Percentiles rank a stretch among this genome's conserved stretches.
Conservation (phyloP, 768 basidiomycete species). For the Calocybe cyanea region DNA sequence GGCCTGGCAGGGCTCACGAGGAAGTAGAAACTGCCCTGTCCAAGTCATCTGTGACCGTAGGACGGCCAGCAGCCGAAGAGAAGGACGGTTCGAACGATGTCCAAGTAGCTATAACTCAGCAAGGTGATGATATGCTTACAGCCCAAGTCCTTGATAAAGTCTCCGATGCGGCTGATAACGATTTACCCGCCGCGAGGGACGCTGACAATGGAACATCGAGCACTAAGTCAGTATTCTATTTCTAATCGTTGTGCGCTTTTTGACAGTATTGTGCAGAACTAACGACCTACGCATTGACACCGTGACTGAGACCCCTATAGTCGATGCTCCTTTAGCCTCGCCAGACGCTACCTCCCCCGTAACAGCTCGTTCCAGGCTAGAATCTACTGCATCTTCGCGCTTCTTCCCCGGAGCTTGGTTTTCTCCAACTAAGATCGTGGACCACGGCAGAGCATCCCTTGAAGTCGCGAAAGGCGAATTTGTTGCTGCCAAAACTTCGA, state of each 20-base stretch:
- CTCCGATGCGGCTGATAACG: slow-evolving; percentile 5
- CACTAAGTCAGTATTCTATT: slow-evolving; percentile 7
- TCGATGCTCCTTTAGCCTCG: slow-evolving; percentile 6
- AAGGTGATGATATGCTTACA: too few species aligned
- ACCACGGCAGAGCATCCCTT: slow-evolving; percentile 42
- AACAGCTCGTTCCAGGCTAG: slow-evolving; percentile 36
- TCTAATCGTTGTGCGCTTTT: not conserved
- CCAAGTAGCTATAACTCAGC: too few species aligned
- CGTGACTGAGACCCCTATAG: slow-evolving; percentile 9
- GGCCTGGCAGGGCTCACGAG: slow-evolving; percentile 6
- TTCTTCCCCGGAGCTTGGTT: slow-evolving; percentile 59
- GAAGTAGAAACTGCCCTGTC: slow-evolving; percentile 12
- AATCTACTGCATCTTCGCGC: slow-evolving; percentile 52
- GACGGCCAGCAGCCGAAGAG: not conserved
- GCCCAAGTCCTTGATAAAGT: not conserved
- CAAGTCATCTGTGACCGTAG: slow-evolving; percentile 13
- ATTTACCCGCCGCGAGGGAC: slow-evolving; percentile 14
- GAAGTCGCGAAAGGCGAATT: slow-evolving; percentile 52
- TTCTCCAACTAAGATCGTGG: slow-evolving; percentile 32
- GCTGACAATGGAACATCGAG: slow-evolving; percentile 7
- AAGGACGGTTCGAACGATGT: not conserved
- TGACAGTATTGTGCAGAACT: slow-evolving; percentile 9
- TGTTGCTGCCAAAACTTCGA: slow-evolving; percentile 23
- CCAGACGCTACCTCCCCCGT: slow-evolving; percentile 15
- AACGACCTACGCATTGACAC: slow-evolving; percentile 15